Evolutionary conservation across 352 stramenopile genomes (phyloP).

Genomic region (Phytophthora pisi): DNA sequence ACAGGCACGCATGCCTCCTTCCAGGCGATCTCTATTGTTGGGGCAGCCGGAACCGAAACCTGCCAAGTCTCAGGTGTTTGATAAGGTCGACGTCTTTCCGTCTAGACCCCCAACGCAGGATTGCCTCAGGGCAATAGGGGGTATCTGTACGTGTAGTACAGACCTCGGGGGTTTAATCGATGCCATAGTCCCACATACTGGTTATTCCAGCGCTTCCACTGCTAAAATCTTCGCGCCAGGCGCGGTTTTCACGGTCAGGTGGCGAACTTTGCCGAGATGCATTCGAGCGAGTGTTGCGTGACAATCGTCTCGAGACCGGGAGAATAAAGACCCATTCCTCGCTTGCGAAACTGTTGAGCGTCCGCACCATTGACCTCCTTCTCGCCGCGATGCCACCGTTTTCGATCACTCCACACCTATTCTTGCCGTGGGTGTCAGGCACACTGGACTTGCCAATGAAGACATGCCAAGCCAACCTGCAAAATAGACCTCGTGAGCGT

Average conservation of each 20-base stretch:
- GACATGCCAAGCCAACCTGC: too few species aligned
- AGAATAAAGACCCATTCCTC: not conserved
- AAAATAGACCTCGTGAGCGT: not conserved
- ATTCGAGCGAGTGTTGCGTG: not conserved
- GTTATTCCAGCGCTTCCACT: too few species aligned
- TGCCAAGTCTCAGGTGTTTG: not conserved
- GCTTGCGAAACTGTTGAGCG: not conserved
- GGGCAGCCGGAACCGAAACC: not conserved
- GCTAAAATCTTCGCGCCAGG: not conserved
- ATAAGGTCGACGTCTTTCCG: not conserved
- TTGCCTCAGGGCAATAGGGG: too few species aligned
- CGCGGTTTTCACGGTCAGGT: not conserved
- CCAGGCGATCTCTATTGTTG: conserved; percentile 23
- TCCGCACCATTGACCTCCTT: not conserved
- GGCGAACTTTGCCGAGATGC: not conserved
- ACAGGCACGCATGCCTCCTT: conserved; percentile 12
- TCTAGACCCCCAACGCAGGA: not conserved
- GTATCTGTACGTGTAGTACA: too few species aligned
- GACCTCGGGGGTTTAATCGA: too few species aligned
- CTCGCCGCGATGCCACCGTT: not conserved
- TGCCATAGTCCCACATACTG: too few species aligned
- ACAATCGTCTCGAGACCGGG: not conserved
- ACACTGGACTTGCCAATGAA: too few species aligned
- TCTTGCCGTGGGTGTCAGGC: not conserved
- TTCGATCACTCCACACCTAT: not conserved